These are phyloP conservation scores for Antrodiella citrinella DNA, from an alignment of 768 basidiomycete genomes.

Conservation along the genomic window DNA sequence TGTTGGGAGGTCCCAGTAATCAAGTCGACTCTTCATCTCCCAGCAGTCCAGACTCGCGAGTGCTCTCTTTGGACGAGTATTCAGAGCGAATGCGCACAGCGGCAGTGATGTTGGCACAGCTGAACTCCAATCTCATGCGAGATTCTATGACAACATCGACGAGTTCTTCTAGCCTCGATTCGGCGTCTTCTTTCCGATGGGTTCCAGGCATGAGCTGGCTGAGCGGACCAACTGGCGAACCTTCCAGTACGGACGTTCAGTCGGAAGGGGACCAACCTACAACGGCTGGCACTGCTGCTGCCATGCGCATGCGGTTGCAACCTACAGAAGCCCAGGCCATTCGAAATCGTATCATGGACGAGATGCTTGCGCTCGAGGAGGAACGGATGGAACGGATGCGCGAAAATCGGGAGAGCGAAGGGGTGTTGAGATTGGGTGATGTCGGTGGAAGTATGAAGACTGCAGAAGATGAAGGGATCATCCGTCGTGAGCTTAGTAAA, in stretches of 20 bases:
- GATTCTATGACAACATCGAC: slow-evolving; percentile 31
- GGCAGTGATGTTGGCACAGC: slow-evolving; percentile 95
- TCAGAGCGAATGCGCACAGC: slow-evolving; percentile 98
- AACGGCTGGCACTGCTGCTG: slow-evolving; percentile 1
- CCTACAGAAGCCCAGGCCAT: slow-evolving; percentile 83
- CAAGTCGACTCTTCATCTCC: slow-evolving; percentile 5
- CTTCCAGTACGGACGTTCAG: not conserved
- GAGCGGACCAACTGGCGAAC: not conserved
- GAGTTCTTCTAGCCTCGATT: slow-evolving; percentile 7
- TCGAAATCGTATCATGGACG: slow-evolving; percentile 92
- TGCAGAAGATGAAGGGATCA: slow-evolving; percentile 89
- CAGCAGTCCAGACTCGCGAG: slow-evolving; percentile 1
- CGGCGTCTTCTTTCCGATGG: slow-evolving; percentile 20
- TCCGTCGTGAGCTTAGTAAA: slow-evolving; percentile 87
- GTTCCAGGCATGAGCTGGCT: slow-evolving; percentile 23
- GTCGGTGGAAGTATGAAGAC: slow-evolving; percentile 46
- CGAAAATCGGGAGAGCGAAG: slow-evolving; percentile 57
- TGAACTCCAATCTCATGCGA: slow-evolving; percentile 72
- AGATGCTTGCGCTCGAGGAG: slow-evolving; percentile 96
- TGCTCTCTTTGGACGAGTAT: slow-evolving; percentile 89
- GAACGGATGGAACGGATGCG: slow-evolving; percentile 94
- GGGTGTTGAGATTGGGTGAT: slow-evolving; percentile 48
- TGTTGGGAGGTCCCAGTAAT: not conserved
- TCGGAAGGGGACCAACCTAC: not conserved
- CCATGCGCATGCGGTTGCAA: slow-evolving; percentile 62